phyloP scores from a whole-genome alignment of 202 grass and related monocot species.

The Setaria italica region DNA sequence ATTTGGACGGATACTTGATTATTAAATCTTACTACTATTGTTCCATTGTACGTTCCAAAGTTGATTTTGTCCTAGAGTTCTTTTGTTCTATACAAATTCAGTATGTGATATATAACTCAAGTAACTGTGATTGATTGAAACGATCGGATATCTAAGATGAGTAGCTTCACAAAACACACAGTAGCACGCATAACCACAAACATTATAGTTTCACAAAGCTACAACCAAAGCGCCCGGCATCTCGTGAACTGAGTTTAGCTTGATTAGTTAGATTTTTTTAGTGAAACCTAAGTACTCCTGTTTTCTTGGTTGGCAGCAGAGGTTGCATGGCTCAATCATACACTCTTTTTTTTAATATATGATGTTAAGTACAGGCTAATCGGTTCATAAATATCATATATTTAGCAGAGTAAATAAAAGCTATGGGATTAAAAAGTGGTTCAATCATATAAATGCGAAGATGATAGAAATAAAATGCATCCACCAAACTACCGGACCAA shows the following conservation, averaged over 20 bases:
- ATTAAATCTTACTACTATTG: not conserved
- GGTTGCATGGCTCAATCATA: no score
- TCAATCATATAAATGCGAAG: no score
- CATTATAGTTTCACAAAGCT: not conserved
- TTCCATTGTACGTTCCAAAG: not conserved
- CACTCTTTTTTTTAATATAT: no score
- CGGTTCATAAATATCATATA: not conserved
- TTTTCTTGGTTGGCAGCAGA: no score
- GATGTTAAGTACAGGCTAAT: not conserved
- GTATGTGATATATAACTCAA: not conserved
- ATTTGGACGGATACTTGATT: not conserved
- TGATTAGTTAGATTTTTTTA: no score
- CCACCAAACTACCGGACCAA: no score
- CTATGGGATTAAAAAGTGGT: slow-evolving; percentile 27
- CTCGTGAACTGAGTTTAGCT: no score
- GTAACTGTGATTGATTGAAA: not conserved
- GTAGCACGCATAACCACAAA: no score
- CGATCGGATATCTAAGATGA: not conserved
- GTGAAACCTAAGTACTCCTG: no score
- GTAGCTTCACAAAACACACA: not conserved
- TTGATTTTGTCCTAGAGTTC: not conserved
- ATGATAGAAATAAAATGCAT: no score
- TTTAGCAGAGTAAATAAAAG: not conserved
- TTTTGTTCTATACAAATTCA: not conserved
- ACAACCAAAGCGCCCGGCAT: not conserved